Percentiles rank a stretch among this genome's conserved stretches.
Evolutionary conservation across 2,329 filamentous ascomycete species (phyloP).

Genomic region (Sordariomycetes sp.): DNA sequence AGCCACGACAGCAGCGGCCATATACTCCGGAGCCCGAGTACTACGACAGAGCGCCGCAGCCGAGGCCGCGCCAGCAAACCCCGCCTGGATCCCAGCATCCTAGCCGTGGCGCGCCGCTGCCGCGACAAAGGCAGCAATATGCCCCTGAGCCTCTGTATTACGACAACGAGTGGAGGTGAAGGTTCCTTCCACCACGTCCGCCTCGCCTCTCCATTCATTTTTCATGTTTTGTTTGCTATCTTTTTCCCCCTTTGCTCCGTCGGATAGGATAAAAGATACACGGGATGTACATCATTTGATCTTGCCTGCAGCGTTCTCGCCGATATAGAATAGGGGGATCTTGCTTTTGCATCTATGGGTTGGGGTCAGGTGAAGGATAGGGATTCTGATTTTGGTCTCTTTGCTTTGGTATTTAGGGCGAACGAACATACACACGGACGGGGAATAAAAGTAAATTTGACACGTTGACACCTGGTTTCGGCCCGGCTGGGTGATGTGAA

Average conservation of each 20-base stretch:
- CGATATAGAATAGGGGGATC: neutral
- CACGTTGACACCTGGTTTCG: no score
- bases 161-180: neutral
- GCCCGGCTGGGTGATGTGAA: no score
- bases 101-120: neutral
- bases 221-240: neutral
- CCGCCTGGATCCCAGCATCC: no score
- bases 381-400: neutral
- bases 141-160: neutral
- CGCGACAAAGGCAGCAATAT: neutral
- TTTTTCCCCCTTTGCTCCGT: neutral
- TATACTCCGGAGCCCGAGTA: neutral
- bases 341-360: neutral
- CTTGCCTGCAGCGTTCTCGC: neutral
- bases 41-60: neutral
- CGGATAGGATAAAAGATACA: neutral
- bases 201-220: neutral
- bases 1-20: neutral
- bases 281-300: neutral
- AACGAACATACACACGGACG: no score
- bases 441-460: no score
- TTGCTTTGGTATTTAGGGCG: neutral
- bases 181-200: neutral
- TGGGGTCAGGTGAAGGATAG: neutral
- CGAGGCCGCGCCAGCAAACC: no score